Percentiles rank a stretch among this genome's conserved stretches.
These are phyloP conservation scores for Colletotrichum musicola DNA, from an alignment of 2,329 filamentous ascomycete genomes.

Conservation along the genomic window DNA sequence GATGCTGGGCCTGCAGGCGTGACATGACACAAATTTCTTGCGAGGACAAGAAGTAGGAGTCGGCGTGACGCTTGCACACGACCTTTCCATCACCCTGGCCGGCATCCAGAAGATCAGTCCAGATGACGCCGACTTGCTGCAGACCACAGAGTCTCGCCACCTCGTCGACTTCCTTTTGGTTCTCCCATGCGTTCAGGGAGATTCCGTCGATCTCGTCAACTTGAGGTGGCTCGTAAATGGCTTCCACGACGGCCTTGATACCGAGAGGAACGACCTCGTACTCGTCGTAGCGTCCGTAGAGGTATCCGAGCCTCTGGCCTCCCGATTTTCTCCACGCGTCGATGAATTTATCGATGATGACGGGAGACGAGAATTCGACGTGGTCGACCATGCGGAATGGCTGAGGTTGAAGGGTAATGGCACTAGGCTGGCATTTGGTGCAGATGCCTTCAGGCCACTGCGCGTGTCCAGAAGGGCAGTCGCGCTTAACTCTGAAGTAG, in stretches of 20 bases:
- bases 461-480: constrained; percentile 94
- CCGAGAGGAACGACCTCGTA: constrained; percentile 94
- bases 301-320: constrained; percentile 84
- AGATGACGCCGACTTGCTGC: constrained; percentile 91
- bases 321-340: constrained; percentile 93
- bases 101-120: constrained; percentile 89
- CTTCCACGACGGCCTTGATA: constrained; percentile 94
- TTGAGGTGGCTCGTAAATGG: constrained; percentile 96
- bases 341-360: constrained; percentile 89
- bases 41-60: constrained; percentile 94
- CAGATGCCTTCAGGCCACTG: constrained; percentile 97
- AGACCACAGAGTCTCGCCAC: constrained; percentile 87
- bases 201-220: constrained; percentile 90
- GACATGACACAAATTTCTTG: constrained; percentile 92
- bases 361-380: constrained; percentile 91
- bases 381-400: constrained; percentile 97
- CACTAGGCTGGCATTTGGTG: constrained; percentile 97
- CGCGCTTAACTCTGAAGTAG: constrained; percentile 87
- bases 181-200: constrained; percentile 85
- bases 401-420: constrained; percentile 94
- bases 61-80: constrained; percentile 93
- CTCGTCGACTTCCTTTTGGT: constrained; percentile 84
- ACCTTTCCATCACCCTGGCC: constrained; percentile 87
- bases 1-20: constrained; percentile 87
- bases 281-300: constrained; percentile 92